phyloP scores from a whole-genome alignment of 2,329 filamentous ascomycete species.

The Grosmannia clavigera region DNA sequence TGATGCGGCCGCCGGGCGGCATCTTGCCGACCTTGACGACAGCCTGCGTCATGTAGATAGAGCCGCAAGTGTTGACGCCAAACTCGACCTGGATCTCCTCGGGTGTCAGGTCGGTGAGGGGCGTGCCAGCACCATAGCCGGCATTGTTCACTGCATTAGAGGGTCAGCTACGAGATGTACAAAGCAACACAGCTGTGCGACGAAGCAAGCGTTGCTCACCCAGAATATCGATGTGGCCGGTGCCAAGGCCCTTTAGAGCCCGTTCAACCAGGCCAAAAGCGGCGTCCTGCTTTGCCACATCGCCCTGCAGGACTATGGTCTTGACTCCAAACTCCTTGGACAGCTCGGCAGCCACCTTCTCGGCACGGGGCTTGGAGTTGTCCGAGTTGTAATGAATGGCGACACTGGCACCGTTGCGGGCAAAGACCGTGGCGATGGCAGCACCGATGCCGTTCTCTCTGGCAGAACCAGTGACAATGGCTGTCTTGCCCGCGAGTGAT shows the following conservation, averaged over 20 bases:
- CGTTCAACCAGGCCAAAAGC: conserved; percentile 21
- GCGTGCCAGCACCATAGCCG: conserved; percentile 12
- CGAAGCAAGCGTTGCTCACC: conserved; percentile 14
- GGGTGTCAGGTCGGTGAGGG: conserved; percentile 12
- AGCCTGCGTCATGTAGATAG: conserved; percentile 23
- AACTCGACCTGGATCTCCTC: conserved; percentile 19
- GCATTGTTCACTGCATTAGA: conserved; percentile 25
- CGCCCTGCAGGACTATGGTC: conserved; percentile 20
- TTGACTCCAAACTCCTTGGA: conserved; percentile 17
- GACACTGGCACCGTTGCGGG: conserved; percentile 28
- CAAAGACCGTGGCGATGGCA: conserved; percentile 26
- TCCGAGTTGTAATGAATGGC: conserved; percentile 28
- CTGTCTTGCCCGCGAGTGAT: conserved; percentile 26
- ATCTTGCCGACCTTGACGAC: conserved; percentile 20
- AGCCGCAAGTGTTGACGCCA: conserved; percentile 21
- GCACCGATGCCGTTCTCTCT: conserved; percentile 31
- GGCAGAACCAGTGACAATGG: conserved; percentile 32
- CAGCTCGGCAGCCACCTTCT: conserved; percentile 13
- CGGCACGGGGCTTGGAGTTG: conserved; percentile 18
- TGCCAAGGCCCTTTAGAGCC: conserved; percentile 21
- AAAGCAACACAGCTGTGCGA: no score
- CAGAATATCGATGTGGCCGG: conserved; percentile 27
- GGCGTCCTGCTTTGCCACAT: conserved; percentile 20
- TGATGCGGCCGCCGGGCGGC: conserved; percentile 21
- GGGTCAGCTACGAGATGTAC: no score